Evolutionary conservation across 208 protist species (phyloP), one percentile per base, ranked within the genome.

Genomic region (Trypanosomatidae sp.): DNA sequence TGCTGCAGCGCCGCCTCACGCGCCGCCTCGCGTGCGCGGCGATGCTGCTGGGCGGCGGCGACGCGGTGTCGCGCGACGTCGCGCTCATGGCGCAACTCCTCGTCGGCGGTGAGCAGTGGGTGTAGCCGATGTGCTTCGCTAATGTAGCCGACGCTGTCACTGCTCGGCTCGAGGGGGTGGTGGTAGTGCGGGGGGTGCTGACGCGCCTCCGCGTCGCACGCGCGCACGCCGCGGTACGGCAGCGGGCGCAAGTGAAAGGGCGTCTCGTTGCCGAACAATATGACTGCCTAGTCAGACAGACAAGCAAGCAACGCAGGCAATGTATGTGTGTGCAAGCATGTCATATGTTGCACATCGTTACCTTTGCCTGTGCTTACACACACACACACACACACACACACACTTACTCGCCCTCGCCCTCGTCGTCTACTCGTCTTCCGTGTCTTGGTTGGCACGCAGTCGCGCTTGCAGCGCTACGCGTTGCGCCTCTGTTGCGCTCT

Each of bases 161-260:
- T 43, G 24, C 39, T 39, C 25, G 56, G 65, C 13, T 46, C 23
- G 5, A 86, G 23, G 4, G 76, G 76, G 50, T 78, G 58, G 1
- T 44, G 25, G 53, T 86, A 86, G 38, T 64, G 64, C 3, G 76
- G 76, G 42, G 71, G 72, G 47, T 86, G 76, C 42, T 77, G 68
- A n/a, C 67, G 46, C 11, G 52, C 59, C 32, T 86, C 71, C 20
- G 69, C 71, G 43, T 86, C 61, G 33, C 69, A 59, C 32, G 56
- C 53, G 28, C 76, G 71, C 26, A 80, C 22, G n/a, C 76, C 76
- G 18, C 76, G 66, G 23, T 75, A 53, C 10, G 64, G 71, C 21
- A 74, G 56, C 7, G 63, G 75, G 53, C 67, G 67, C 18, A 77
- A 43, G 25, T 80, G 67, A n/a, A 85, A 61, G 8, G 70, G 67